Conservation (phyloP, 2,329 filamentous ascomycete species). For the Botryotinia convoluta region DNA sequence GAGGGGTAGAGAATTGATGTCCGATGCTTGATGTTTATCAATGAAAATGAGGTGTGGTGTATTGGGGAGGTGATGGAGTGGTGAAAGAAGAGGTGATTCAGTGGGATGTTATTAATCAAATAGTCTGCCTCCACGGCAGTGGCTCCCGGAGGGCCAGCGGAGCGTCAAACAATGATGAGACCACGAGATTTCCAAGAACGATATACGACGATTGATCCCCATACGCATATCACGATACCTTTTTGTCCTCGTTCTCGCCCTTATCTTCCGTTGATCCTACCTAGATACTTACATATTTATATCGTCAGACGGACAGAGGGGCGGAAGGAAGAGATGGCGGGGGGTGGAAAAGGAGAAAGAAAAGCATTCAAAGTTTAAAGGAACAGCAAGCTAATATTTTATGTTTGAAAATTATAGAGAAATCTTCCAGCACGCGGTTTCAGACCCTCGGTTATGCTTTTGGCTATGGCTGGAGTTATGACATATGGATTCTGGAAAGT, state of each 20-base stretch:
- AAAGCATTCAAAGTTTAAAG: neutral
- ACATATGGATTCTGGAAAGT: slow-evolving; percentile 87
- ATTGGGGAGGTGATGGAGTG: no score
- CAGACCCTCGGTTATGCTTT: slow-evolving; percentile 74
- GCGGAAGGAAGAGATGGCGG: neutral
- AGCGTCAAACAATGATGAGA: neutral
- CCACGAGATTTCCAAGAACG: neutral
- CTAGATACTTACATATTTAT: neutral
- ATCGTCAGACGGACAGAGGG: neutral
- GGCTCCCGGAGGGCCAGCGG: neutral
- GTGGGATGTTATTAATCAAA: neutral
- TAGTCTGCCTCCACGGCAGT: neutral
- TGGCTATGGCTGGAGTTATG: slow-evolving; percentile 76
- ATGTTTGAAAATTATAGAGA: slow-evolving; percentile 53
- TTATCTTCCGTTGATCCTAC: accelerated
- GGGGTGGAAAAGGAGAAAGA: neutral
- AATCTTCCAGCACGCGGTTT: slow-evolving; percentile 92
- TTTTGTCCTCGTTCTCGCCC: slow-evolving; percentile 23
- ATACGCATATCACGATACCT: neutral
- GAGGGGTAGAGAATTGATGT: neutral
- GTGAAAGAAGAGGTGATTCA: neutral
- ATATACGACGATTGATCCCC: neutral
- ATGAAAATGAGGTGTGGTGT: neutral
- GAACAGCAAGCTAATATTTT: neutral
- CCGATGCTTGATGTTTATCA: neutral